Evolutionary conservation across 371 early-diverging fungal genomes (phyloP).

Genomic region (Zopfochytrium polystomum): DNA sequence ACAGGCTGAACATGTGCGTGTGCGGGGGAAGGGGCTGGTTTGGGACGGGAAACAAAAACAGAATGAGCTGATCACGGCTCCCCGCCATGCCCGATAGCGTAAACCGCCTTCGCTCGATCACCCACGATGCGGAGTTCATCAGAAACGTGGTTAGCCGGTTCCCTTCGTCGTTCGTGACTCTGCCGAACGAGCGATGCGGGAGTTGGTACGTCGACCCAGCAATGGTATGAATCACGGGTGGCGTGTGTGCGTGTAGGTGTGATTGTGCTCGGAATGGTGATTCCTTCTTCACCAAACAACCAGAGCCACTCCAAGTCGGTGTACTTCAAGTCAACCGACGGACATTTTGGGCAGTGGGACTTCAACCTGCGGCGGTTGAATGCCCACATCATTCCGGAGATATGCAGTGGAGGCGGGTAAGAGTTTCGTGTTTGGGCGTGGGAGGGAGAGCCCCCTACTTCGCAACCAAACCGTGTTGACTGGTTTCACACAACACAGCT

Average conservation of each 20-base stretch:
- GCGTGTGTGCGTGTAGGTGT: not conserved
- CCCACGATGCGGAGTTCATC: constrained; percentile 73
- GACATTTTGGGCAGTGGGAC: constrained; percentile 80
- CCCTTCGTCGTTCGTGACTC: constrained; percentile 55
- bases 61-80: too few relatives aligned
- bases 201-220: constrained; percentile 75
- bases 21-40: too few relatives aligned
- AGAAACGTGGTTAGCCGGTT: constrained; percentile 52
- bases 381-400: constrained; percentile 62
- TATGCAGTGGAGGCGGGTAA: constrained; percentile 60
- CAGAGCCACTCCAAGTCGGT: constrained; percentile 61
- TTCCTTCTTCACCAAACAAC: not conserved
- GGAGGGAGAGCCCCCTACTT: not conserved
- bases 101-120: constrained; percentile 76
- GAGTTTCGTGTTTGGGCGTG: not conserved
- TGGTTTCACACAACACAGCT: too few relatives aligned
- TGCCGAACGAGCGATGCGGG: constrained; percentile 83
- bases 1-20: too few relatives aligned
- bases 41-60: too few relatives aligned
- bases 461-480: not conserved
- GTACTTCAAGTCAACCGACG: constrained; percentile 90
- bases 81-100: too few relatives aligned
- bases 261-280: not conserved
- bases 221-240: constrained; percentile 44
- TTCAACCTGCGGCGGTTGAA: constrained; percentile 77